Evolutionary conservation across 768 basidiomycete species (phyloP), one percentile per base, ranked within the genome.

Genomic region (Pleurotus sapidus): DNA sequence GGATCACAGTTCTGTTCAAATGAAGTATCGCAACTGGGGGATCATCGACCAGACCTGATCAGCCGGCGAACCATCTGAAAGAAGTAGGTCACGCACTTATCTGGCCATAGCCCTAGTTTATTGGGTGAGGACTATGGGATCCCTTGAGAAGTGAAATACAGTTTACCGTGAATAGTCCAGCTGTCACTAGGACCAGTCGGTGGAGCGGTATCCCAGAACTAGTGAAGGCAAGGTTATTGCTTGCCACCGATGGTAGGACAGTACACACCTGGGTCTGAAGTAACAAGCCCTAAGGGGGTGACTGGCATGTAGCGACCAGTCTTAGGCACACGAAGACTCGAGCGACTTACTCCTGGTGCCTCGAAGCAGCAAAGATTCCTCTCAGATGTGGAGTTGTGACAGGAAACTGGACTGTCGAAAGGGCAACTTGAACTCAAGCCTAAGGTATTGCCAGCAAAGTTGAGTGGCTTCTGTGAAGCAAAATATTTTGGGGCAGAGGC

Each of bases 121-220:
- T 60, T 61, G 25, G 1, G 11, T 34, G 30, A 34, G 30, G 2
- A 30, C 30, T 34, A 11, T 34, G 30, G 30, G 5, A 11, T 34
- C 30, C 30, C 9, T 34, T 0, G 30, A 30, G 30, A 34, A 34
- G 30, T 9, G 17, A 27, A 27, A 17, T 12, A 63, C 73, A 11
- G 5, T 25, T 54, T 54, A 81, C 84, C 81, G 48, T 83, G 83
- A 58, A 84, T 80, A 1, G 82, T 86, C 83, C 84, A 86, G 61
- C 77, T 79, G 58, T 82, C 61, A 3, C 63, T 64, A 3, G 84
- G 84, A 6, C 84, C 83, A 11, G 75, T 77, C 7, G 73, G 51
- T 0, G 80, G 76, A 30, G 77, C 58, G 2, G 77, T 81, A 55
- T 85, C 82, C 83, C 84, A 86, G 67, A 85, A 82, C 78, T 82